phyloP scores from a whole-genome alignment of 129 eudicot species.

The Apium graveolens region DNA sequence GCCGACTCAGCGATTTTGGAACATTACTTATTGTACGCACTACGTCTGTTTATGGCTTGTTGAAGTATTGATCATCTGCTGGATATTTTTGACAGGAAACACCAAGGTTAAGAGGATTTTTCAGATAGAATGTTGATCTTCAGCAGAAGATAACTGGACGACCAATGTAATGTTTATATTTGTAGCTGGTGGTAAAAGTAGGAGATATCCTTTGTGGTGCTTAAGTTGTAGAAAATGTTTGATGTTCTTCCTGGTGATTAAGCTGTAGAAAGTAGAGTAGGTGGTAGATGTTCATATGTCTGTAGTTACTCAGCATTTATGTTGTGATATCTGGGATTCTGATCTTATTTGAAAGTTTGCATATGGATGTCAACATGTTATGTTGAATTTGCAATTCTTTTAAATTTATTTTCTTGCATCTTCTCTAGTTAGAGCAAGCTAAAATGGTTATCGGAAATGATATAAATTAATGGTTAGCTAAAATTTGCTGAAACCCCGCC shows the following conservation, averaged over 20 bases:
- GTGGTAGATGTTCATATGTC: slow-evolving; percentile 36
- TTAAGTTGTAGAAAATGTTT: slow-evolving; percentile 11
- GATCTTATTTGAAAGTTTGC: slow-evolving; percentile 14
- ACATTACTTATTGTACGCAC: no score
- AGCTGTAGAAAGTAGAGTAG: slow-evolving; percentile 15
- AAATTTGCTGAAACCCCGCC: no score
- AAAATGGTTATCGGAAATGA: no score
- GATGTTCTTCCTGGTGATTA: background rate
- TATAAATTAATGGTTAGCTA: no score
- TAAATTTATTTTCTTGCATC: background rate
- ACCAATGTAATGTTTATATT: slow-evolving; percentile 24
- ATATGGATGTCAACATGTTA: slow-evolving; percentile 23
- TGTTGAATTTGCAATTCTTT: slow-evolving; percentile 6
- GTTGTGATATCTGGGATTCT: slow-evolving; percentile 4
- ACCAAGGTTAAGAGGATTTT: slow-evolving; percentile 26
- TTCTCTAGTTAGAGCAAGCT: background rate
- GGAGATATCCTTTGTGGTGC: slow-evolving; percentile 19
- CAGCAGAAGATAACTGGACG: background rate
- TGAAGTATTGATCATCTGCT: background rate
- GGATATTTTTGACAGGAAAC: slow-evolving; percentile 34
- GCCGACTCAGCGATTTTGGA: no score
- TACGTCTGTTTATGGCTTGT: background rate
- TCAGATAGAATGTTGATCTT: background rate
- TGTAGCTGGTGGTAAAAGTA: slow-evolving; percentile 19
- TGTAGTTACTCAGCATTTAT: slow-evolving; percentile 16